Evolutionary conservation across 1,139 yeast species (phyloP).

Genomic region (Geotrichum europaeum): DNA sequence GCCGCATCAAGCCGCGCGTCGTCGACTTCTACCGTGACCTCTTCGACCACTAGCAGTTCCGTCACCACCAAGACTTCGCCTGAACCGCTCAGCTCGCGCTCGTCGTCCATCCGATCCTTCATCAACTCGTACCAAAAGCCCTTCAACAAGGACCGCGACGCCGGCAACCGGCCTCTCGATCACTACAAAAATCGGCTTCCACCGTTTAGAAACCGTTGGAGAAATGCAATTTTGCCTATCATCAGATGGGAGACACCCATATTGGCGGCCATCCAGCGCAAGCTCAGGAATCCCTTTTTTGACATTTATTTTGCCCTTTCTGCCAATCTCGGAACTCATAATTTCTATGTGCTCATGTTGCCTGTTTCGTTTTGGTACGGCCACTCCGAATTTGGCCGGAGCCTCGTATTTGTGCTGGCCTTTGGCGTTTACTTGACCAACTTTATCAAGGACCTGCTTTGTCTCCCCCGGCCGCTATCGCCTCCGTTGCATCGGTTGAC

Average conservation of each 20-base stretch:
- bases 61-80: slow-evolving; percentile 1
- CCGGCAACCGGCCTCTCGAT: slow-evolving; percentile 63
- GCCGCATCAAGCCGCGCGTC: slow-evolving; percentile 6
- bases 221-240: slow-evolving; percentile 52
- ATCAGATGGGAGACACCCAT: slow-evolving; percentile 63
- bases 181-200: slow-evolving; percentile 61
- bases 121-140: slow-evolving; percentile 28
- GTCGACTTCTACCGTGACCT: slow-evolving; percentile 13
- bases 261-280: slow-evolving; percentile 52
- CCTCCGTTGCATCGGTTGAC: slow-evolving; percentile 92
- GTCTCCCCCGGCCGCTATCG: slow-evolving; percentile 86
- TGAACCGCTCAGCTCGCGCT: slow-evolving; percentile 17
- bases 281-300: slow-evolving; percentile 45
- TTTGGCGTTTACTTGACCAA: slow-evolving; percentile 81
- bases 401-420: slow-evolving; percentile 71
- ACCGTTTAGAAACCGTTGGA: slow-evolving; percentile 50
- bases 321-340: slow-evolving; percentile 88
- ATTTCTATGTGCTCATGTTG: slow-evolving; percentile 82
- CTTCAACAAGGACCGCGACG: slow-evolving; percentile 41
- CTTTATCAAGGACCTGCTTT: slow-evolving; percentile 70
- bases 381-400: slow-evolving; percentile 48
- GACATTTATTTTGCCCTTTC: slow-evolving; percentile 83
- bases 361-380: slow-evolving; percentile 90
- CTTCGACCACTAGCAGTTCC: background rate
- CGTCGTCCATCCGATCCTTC: slow-evolving; percentile 27